Evolutionary conservation across 305 asterid genomes (phyloP).

Genomic region (Salvia sclarea): DNA sequence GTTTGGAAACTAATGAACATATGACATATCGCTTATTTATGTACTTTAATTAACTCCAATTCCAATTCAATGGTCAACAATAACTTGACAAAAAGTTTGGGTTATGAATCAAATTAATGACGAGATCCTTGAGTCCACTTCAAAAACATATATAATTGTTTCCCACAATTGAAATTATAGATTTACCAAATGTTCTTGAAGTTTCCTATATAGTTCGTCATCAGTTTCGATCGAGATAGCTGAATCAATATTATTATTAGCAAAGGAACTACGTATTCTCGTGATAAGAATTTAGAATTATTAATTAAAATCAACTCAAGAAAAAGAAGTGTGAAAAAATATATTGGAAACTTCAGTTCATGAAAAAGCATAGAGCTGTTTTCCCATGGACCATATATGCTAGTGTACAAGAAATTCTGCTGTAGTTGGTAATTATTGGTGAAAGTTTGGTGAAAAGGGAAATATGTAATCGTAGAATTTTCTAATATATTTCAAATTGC

Average conservation of each 20-base stretch:
- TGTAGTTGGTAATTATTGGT: constrained; percentile 33
- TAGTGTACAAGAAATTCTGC: constrained; percentile 8
- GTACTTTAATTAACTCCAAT: no score
- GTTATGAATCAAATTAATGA: neutral
- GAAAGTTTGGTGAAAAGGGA: constrained; percentile 30
- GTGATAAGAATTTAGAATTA: neutral
- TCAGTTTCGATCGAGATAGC: no score
- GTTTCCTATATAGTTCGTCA: no score
- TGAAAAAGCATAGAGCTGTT: neutral
- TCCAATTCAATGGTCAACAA: neutral
- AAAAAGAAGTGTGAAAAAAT: neutral
- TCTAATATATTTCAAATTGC: neutral
- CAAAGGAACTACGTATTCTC: neutral
- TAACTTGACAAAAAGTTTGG: neutral
- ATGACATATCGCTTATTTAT: no score
- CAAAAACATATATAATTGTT: no score
- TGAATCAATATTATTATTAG: neutral
- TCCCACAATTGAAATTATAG: no score
- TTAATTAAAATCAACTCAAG: neutral
- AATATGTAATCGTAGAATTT: constrained; percentile 1
- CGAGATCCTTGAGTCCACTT: neutral
- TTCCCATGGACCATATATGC: neutral
- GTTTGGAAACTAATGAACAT: no score
- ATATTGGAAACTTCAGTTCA: neutral
- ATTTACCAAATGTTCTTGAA: no score